Percentiles rank a stretch among this genome's conserved stretches.
Conservation (phyloP, 2,329 filamentous ascomycete genomes). For the Diplodia mutila region DNA sequence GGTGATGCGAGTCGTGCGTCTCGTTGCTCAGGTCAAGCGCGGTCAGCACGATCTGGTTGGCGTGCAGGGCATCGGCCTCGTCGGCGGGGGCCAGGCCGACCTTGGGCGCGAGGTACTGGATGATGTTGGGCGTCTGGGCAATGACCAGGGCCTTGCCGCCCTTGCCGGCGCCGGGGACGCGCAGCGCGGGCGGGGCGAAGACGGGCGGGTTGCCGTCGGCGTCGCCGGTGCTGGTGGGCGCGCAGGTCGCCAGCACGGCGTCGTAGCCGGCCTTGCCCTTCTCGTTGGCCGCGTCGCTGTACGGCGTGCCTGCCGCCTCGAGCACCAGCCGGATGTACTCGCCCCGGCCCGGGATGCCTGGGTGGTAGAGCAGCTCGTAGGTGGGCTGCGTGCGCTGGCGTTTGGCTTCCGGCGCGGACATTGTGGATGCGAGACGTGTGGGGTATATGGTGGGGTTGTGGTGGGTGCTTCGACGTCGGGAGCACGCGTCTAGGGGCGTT, state of each 20-base stretch:
- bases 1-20: constrained; percentile 76
- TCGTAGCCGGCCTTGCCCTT: constrained; percentile 54
- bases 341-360: constrained; percentile 70
- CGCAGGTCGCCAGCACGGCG: constrained; percentile 54
- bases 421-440: constrained; percentile 16
- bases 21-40: constrained; percentile 74
- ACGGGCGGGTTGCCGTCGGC: constrained; percentile 63
- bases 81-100: constrained; percentile 41
- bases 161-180: constrained; percentile 51
- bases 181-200: constrained; percentile 69
- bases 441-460: constrained; percentile 2
- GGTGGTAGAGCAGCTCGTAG: constrained; percentile 74
- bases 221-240: constrained; percentile 52
- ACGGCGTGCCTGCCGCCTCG: constrained; percentile 68
- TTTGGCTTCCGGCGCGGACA: constrained; percentile 30
- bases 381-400: constrained; percentile 43
- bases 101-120: constrained; percentile 68
- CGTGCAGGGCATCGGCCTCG: constrained; percentile 56
- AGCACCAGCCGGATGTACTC: constrained; percentile 74
- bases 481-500: not conserved
- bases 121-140: constrained; percentile 72
- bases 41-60: constrained; percentile 69
- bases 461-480: too few species aligned
- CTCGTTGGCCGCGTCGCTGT: constrained; percentile 63
- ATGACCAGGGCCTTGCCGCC: constrained; percentile 63